Base-by-base conservation (phyloP, 1,284 basidiomycete genomes). In the Cryptococcus jaspeensis region DNA sequence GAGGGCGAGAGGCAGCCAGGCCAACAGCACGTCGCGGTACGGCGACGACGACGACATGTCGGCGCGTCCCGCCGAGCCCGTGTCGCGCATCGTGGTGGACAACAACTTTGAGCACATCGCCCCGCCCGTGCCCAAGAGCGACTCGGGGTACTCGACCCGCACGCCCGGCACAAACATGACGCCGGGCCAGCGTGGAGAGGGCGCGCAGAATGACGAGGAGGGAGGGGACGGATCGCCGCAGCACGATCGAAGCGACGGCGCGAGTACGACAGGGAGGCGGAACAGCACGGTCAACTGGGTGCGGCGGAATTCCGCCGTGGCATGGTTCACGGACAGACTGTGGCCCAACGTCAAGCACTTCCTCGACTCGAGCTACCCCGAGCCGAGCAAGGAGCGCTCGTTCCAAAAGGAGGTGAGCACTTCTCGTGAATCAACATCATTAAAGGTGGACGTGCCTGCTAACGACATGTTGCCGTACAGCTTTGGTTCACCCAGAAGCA, bases 371-470 rank as follows among this genome's bases (percentile, higher is more conserved):
- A 66, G 61, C 20, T 78, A 73, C 52, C 63, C 71, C 1, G 76
- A 78, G 52, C 50, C 56, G 7, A 60, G 48, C 20, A 75, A 73
- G 52, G 76, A 78, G 54, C 56, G 63, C 28, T 66, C 69, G 16
- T 78, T 70, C 55, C 70, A 70, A 37, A 73, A 71, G 53, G 74
- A 78, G 59, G 71, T 77, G 57, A 56, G 72, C 64, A 13, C 7
- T 28, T n/a, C 18, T 32, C 5, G 4, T 18, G n/a, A 4, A 32
- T 32, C 28, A 32, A 32, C 28, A 32, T 32, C 28, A 32, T n/a
- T n/a, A 9, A 32, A 32, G 28, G 13, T 5, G 22, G n/a, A 12
- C 37, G 25, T 12, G 22, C 32, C 18, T 23, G 20, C 12, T 39
- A 45, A 16, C 16, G 9, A 32, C 28, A 32, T 2, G 6, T 35